Conservation (phyloP, 345 rosid species). For the sweet orange (Citrus sinensis) region DVS_A1.0 CM039165.1:38139501-38140000, state of each 20-base stretch:
- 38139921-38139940: slow-evolving; percentile 53
- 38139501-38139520: not conserved
- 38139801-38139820: slow-evolving; percentile 61
- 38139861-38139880: slow-evolving; percentile 88
- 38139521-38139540: not conserved
- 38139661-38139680: slow-evolving; percentile 88
- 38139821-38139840: slow-evolving; percentile 79
- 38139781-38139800: not conserved
- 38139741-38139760: not conserved
- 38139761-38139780: not conserved
- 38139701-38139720: slow-evolving; percentile 56
- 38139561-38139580: not conserved
- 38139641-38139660: slow-evolving; percentile 96
- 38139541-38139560: not conserved
- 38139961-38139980: slow-evolving; percentile 84
- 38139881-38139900: slow-evolving; percentile 64
- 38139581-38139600: not conserved
- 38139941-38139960: slow-evolving; percentile 77
- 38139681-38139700: slow-evolving; percentile 88
- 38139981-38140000: slow-evolving; percentile 41
- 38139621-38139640: slow-evolving; percentile 44
- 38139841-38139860: slow-evolving; percentile 94
- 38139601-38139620: not conserved
- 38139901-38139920: slow-evolving; percentile 76
- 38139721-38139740: not conserved